phyloP scores from a whole-genome alignment of 1,284 basidiomycete species.

The Rhizoctonia solani region DNA sequence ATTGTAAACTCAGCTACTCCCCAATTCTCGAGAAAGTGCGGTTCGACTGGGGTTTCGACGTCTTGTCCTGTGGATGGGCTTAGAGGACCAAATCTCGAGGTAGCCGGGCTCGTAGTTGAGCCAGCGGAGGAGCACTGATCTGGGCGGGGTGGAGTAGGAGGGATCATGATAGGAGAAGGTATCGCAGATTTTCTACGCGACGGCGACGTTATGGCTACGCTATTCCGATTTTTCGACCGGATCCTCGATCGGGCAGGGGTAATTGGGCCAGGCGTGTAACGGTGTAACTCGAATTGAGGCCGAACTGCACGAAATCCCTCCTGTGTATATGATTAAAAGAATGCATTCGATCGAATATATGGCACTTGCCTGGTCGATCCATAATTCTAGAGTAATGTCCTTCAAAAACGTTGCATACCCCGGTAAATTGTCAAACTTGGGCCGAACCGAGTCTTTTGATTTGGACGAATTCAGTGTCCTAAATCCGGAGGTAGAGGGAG shows the following conservation, averaged over 20 bases:
- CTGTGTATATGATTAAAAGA: slow-evolving; percentile 34
- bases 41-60: slow-evolving; percentile 38
- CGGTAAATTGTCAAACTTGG: slow-evolving; percentile 35
- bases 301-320: slow-evolving; percentile 70
- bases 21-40: slow-evolving; percentile 41
- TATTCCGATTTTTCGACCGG: not conserved
- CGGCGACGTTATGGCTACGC: too few relatives aligned
- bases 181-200: too few relatives aligned
- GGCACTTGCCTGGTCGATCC: slow-evolving; percentile 64
- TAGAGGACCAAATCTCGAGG: slow-evolving; percentile 40
- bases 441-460: slow-evolving; percentile 15
- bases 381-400: slow-evolving; percentile 60
- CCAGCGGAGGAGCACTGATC: slow-evolving; percentile 39
- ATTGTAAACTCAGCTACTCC: slow-evolving; percentile 66
- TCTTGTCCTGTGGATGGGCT: slow-evolving; percentile 43
- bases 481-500: not conserved
- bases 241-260: slow-evolving; percentile 1
- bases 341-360: not conserved
- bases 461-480: slow-evolving; percentile 16
- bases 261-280: slow-evolving; percentile 44
- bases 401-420: slow-evolving; percentile 54
- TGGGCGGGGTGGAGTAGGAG: not conserved
- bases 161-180: too few relatives aligned
- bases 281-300: slow-evolving; percentile 61
- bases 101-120: slow-evolving; percentile 42